Evolutionary conservation across 2,329 filamentous ascomycete species (phyloP), one percentile per base, ranked within the genome.

Genomic region (Sporothrix luriei): DNA sequence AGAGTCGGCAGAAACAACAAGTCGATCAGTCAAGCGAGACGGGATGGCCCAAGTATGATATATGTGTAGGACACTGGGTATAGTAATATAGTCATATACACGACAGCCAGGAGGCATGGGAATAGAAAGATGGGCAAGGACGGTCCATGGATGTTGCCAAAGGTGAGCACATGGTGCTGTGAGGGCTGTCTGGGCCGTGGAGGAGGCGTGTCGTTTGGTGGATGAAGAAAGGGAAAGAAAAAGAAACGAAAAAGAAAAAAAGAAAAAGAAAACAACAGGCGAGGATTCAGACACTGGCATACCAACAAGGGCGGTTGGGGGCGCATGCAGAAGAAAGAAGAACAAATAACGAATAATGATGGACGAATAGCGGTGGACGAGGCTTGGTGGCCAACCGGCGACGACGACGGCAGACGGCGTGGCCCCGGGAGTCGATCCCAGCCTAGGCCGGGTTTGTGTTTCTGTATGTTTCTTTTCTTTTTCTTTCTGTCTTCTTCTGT

Each of bases 221-320:
- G 55, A 40, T 24, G 38, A 3, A 49, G 51, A 24, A 49, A 9
- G 14, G 24, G 11, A 33, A 64, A 24, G 43, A 52, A 16, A 48
- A 52, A 2, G 24, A 7, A 40, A 66, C n/a, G 4, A 38, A 66
- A n/a, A 52, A 24, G 11, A 65, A 59, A 40, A 11, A 19, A 59
- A 13, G 2, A n/a, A 59, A 40, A 40, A 24, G 26, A 51, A 38
- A 57, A 29, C 6, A 19, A n/a, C n/a, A 69, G 40, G 3, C 59
- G 21, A 64, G 57, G 33, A 65, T 29, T 43, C 40, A 33, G 59
- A 49, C 24, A 64, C 26, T 21, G 40, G 64, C 4, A 64, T 46
- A 46, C 40, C 48, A 61, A 61, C 38, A n/a, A 46, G n/a, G 55
- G 55, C 33, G 55, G 55, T 38, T 33, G 55, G 55, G 55, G 21